Evolutionary conservation across 371 early-diverging fungal genomes (phyloP), one percentile per base, ranked within the genome.

Genomic region (Mucor plumbeus): DNA sequence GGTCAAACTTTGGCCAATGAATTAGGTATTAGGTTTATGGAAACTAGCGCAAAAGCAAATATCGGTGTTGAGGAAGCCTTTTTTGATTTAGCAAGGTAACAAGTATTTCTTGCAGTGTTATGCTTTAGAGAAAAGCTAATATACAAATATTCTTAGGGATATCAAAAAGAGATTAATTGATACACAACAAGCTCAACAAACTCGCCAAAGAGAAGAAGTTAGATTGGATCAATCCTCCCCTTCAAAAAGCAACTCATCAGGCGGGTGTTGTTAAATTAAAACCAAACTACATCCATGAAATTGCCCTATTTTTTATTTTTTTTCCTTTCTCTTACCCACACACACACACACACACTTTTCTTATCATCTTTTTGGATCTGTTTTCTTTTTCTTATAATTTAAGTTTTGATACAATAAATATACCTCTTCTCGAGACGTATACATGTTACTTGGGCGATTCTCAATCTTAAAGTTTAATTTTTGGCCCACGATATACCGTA

Each of bases 21-120:
- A 72, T 88, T 96, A 41, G 87, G 88, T 58, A 93, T 99, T 77
- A 89, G 92, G 69, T 97, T 97, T 77, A 85, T 97, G 80, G 98
- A 98, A 82, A 98, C 99, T 48, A 92, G 93, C 70, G 99, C 99
- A 64, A 99, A 99, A 85, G 92, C 96, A 74, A 95, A 96, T 65
- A 95, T 92, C 72, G 95, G 96, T 69, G 99, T 99, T 40, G 99
- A 99, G 76, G 96, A 95, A 76, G 98, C 98, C 57, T 99, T 99
- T 87, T 91, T 95, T 75, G 94, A 94, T 65, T 90, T 99, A 76
- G 98, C 99, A 33, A 91, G 93, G 94, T 94, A 86, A 67, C 3
- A 26, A 31, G 9, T 0, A 13, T 3, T 13, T 13, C 26, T 3
- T 26, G 3, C 26, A 26, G 17, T 34, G 21, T 5, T 6, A 21